Evolutionary conservation across 2,329 filamentous ascomycete species (phyloP).

Genomic region (Corynespora cassiicola): DNA sequence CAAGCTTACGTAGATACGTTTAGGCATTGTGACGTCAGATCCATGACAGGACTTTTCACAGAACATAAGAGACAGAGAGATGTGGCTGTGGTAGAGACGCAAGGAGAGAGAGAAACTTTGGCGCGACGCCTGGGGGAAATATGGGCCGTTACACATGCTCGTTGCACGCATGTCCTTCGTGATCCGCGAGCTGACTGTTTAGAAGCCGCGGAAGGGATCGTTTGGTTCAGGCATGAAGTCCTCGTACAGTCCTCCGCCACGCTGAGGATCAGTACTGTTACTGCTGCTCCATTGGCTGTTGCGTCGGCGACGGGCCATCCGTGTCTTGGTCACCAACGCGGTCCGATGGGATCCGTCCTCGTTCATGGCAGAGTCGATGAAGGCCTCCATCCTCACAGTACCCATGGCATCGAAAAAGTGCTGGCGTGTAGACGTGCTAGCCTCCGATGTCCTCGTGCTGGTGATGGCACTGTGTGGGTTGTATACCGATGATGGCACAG

Average conservation of each 20-base stretch:
- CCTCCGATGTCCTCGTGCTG: slow-evolving; percentile 60
- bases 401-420: slow-evolving; percentile 86
- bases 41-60: too few species aligned
- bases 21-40: too few species aligned
- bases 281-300: slow-evolving; percentile 46
- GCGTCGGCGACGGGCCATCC: slow-evolving; percentile 35
- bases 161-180: slow-evolving; percentile 4
- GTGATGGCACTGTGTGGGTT: slow-evolving; percentile 46
- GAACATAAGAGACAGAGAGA: too few species aligned
- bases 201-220: slow-evolving; percentile 47
- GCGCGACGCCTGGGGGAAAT: too few species aligned
- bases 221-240: slow-evolving; percentile 35
- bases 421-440: slow-evolving; percentile 54
- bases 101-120: too few species aligned
- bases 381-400: slow-evolving; percentile 96
- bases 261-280: slow-evolving; percentile 35
- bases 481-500: slow-evolving; percentile 46
- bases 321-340: slow-evolving; percentile 21
- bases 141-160: background rate
- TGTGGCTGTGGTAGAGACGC: too few species aligned
- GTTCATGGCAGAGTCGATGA: slow-evolving; percentile 67
- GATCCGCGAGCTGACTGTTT: slow-evolving; percentile 4
- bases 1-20: too few species aligned
- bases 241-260: slow-evolving; percentile 37
- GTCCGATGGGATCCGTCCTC: slow-evolving; percentile 24